phyloP scores from a whole-genome alignment of 352 stramenopile genomes.

The Globisporangium parvum region DNA sequence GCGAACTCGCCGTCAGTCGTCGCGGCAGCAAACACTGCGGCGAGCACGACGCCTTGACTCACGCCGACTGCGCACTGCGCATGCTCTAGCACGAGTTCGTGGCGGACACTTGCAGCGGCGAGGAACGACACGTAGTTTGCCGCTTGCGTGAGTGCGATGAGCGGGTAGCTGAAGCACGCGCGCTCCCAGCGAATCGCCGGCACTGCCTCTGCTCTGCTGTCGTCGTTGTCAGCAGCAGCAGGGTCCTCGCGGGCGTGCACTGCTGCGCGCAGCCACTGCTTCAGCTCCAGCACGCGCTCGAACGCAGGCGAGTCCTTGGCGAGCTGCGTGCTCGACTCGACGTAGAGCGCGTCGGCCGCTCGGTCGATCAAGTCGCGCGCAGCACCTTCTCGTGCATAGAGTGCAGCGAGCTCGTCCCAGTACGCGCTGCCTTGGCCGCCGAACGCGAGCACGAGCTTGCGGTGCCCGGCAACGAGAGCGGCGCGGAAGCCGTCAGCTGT shows the following conservation, averaged over 20 bases:
- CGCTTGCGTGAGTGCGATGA: slow-evolving; percentile 70
- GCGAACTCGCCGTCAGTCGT: slow-evolving; percentile 47
- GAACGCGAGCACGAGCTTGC: slow-evolving; percentile 48
- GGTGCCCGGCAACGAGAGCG: slow-evolving; percentile 9
- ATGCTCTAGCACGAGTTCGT: slow-evolving; percentile 50
- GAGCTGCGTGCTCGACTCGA: slow-evolving; percentile 38
- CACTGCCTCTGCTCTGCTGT: slow-evolving; percentile 3
- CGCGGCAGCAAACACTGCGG: slow-evolving; percentile 55
- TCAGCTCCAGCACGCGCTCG: slow-evolving; percentile 39
- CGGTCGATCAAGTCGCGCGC: slow-evolving; percentile 38
- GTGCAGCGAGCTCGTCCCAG: slow-evolving; percentile 48
- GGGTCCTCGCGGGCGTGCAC: too few species aligned
- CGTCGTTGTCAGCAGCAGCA: background rate
- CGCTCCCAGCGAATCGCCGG: slow-evolving; percentile 16
- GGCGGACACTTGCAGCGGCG: slow-evolving; percentile 33
- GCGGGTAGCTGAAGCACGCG: slow-evolving; percentile 71
- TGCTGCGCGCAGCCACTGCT: slow-evolving; percentile 36
- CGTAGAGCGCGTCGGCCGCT: slow-evolving; percentile 34
- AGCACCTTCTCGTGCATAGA: slow-evolving; percentile 32
- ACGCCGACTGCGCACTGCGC: slow-evolving; percentile 47
- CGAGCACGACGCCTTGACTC: slow-evolving; percentile 77
- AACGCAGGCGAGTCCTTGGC: slow-evolving; percentile 42
- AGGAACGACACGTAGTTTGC: slow-evolving; percentile 77
- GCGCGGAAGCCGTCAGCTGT: slow-evolving; percentile 1
- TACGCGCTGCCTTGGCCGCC: slow-evolving; percentile 65